phyloP scores from a whole-genome alignment of 768 basidiomycete species.

The Psilocybe azurescens region DNA sequence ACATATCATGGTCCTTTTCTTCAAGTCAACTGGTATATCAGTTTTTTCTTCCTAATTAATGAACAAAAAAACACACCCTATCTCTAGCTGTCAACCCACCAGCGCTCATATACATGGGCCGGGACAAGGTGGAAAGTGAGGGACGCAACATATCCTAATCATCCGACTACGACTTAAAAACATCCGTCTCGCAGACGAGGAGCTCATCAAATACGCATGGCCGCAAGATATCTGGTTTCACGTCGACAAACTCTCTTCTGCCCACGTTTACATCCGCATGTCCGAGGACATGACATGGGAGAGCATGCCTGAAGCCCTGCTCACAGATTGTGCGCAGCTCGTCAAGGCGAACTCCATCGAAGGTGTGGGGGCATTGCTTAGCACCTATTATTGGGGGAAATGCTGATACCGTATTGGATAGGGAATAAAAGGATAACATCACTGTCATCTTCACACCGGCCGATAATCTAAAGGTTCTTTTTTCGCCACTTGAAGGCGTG shows the following conservation, averaged over 20 bases:
- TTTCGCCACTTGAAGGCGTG: slow-evolving; percentile 12
- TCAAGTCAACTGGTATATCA: slow-evolving; percentile 45
- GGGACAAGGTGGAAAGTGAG: slow-evolving; percentile 95
- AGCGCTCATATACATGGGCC: slow-evolving; percentile 89
- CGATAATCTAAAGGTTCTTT: slow-evolving; percentile 82
- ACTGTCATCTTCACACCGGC: slow-evolving; percentile 95
- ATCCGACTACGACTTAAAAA: slow-evolving; percentile 22
- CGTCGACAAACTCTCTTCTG: slow-evolving; percentile 97
- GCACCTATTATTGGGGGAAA: background rate
- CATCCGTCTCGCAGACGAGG: slow-evolving; percentile 73
- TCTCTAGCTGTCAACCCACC: slow-evolving; percentile 63
- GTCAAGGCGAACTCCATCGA: slow-evolving; percentile 99
- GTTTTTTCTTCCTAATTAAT: background rate
- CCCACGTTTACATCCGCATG: slow-evolving; percentile 96
- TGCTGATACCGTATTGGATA: slow-evolving; percentile 33
- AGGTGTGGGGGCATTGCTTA: slow-evolving; percentile 48
- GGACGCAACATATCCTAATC: slow-evolving; percentile 17
- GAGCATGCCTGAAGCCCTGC: slow-evolving; percentile 75
- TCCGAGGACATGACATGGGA: slow-evolving; percentile 87
- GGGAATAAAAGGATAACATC: slow-evolving; percentile 96
- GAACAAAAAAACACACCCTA: slow-evolving; percentile 10
- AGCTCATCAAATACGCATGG: slow-evolving; percentile 92
- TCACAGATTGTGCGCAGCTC: slow-evolving; percentile 90
- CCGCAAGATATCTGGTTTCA: slow-evolving; percentile 94
- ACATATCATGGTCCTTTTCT: slow-evolving; percentile 55